Evolutionary conservation across 495 filamentous ascomycete genomes (phyloP).

Genomic region (Penicillium herquei): DNA sequence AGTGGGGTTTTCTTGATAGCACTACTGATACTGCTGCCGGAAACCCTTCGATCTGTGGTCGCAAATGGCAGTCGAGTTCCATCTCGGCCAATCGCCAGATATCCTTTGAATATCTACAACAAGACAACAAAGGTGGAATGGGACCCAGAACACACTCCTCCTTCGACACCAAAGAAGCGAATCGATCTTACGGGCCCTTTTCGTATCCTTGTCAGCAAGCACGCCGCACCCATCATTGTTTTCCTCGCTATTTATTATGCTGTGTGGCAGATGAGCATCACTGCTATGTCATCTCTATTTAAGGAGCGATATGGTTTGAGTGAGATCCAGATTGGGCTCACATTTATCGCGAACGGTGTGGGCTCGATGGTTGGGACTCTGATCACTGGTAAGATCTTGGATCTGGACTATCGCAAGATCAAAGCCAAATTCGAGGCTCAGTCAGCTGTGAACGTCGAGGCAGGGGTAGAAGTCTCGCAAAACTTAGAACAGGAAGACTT

Average conservation of each 20-base stretch:
- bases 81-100: conserved; percentile 25
- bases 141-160: conserved; percentile 1
- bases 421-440: conserved; percentile 12
- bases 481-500: conserved; percentile 18
- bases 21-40: conserved; percentile 47
- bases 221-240: conserved; percentile 44
- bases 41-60: conserved; percentile 54
- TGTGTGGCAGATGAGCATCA: conserved; percentile 58
- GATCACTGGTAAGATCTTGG: conserved; percentile 35
- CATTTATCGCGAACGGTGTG: conserved; percentile 50
- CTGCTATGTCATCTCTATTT: conserved; percentile 53
- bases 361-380: conserved; percentile 52
- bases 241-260: conserved; percentile 53
- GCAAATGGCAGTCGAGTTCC: conserved; percentile 42
- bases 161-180: conserved; percentile 20
- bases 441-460: conserved; percentile 1
- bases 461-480: background rate
- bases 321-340: conserved; percentile 49
- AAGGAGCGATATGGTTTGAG: conserved; percentile 37
- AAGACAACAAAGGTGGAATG: conserved; percentile 22
- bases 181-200: conserved; percentile 40
- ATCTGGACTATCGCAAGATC: conserved; percentile 16
- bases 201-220: conserved; percentile 44
- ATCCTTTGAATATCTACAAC: conserved; percentile 28
- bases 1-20: conserved; percentile 42